phyloP scores from a whole-genome alignment of 192 early-diverging fungal species.

The Coemansia sp. region DNA sequence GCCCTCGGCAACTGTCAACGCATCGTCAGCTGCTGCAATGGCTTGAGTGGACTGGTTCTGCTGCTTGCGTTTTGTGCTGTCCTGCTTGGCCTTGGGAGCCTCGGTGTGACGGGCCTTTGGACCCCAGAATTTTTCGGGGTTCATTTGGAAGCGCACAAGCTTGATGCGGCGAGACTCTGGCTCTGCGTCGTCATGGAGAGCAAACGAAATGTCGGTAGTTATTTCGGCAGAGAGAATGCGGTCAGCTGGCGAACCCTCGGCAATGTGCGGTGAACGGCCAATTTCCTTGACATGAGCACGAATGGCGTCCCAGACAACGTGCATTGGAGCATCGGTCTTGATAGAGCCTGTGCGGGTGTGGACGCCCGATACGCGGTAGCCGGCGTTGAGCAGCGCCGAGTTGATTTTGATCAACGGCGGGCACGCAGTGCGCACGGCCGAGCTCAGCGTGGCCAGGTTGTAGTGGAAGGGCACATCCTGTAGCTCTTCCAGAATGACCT shows the following conservation, averaged over 20 bases:
- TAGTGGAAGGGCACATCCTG: slow-evolving; percentile 81
- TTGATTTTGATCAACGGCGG: slow-evolving; percentile 71
- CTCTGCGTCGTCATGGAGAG: slow-evolving; percentile 65
- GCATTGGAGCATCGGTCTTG: slow-evolving; percentile 89
- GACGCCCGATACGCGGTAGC: slow-evolving; percentile 83
- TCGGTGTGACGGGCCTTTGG: slow-evolving; percentile 76
- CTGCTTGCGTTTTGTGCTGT: slow-evolving; percentile 36
- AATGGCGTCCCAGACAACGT: slow-evolving; percentile 92
- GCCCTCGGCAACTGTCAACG: slow-evolving; percentile 8
- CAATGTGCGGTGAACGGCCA: slow-evolving; percentile 64
- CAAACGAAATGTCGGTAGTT: slow-evolving; percentile 70
- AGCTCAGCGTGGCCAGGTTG: slow-evolving; percentile 65
- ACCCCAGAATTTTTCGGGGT: slow-evolving; percentile 97
- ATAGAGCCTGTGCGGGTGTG: slow-evolving; percentile 79
- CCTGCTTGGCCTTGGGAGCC: slow-evolving; percentile 32
- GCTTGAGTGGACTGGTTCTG: neutral
- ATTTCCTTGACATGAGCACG: slow-evolving; percentile 70
- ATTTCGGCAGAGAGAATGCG: slow-evolving; percentile 58
- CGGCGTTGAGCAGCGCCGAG: slow-evolving; percentile 90
- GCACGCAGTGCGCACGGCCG: slow-evolving; percentile 70
- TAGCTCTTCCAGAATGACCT: slow-evolving; percentile 78
- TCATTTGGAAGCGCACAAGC: slow-evolving; percentile 91
- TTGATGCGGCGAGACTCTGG: slow-evolving; percentile 76
- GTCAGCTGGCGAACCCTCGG: slow-evolving; percentile 64
- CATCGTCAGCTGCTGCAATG: neutral